Percentiles rank a stretch among this genome's conserved stretches.
Evolutionary conservation across 163 green algal genomes (phyloP).

Genomic region (Scenedesmus sp.): DNA sequence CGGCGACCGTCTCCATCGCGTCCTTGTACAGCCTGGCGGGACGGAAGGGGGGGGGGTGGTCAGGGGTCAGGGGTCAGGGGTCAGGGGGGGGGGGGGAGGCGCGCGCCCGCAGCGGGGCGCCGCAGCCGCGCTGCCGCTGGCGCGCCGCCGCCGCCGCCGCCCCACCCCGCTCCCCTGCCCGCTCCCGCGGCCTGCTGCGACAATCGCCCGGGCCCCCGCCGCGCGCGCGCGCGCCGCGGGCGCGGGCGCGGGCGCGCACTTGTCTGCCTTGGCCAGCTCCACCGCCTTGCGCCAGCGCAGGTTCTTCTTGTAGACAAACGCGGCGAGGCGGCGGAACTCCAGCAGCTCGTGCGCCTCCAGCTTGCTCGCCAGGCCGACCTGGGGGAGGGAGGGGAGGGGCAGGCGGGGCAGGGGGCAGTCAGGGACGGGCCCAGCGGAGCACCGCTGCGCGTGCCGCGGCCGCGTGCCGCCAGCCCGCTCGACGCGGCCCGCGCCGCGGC

Average conservation of each 20-base stretch:
- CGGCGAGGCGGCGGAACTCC: slow-evolving; percentile 95
- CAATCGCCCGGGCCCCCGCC: no score
- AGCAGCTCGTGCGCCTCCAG: slow-evolving; percentile 97
- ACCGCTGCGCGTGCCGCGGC: no score
- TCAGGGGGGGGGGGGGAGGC: neutral
- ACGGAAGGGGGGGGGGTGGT: neutral
- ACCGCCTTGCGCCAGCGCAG: slow-evolving; percentile 90
- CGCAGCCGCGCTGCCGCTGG: neutral
- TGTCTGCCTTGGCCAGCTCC: slow-evolving; percentile 89
- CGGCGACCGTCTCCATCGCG: slow-evolving; percentile 94
- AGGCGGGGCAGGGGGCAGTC: no score
- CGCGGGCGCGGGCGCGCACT: slow-evolving; percentile 39
- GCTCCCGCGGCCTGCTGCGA: neutral
- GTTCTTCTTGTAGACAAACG: slow-evolving; percentile 96
- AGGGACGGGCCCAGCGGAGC: no score
- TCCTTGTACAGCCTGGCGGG: slow-evolving; percentile 79
- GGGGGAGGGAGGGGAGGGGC: no score
- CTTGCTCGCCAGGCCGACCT: slow-evolving; percentile 48
- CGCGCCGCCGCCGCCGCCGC: no score
- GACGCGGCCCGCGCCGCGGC: no score
- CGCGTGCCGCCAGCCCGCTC: no score
- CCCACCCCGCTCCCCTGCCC: no score
- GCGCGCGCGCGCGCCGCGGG: neutral
- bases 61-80: no score
- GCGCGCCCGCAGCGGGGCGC: neutral